Evolutionary conservation across 2,329 filamentous ascomycete genomes (phyloP), one percentile per base, ranked within the genome.

Genomic region (Aspergillus pseudotamarii): DNA sequence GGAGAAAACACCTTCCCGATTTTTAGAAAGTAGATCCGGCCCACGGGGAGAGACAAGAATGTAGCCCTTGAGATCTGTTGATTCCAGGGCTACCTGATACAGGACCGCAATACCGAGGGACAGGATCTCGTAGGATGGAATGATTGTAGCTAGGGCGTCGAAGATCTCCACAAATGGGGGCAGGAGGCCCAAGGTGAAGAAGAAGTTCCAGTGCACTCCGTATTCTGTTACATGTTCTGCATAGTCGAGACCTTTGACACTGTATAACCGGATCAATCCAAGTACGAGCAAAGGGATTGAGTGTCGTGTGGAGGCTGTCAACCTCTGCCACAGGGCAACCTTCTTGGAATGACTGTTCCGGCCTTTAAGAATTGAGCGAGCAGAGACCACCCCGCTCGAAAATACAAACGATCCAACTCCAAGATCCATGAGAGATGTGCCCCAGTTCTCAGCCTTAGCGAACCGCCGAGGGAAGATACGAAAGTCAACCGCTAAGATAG

Each of bases 181-280:
- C 28, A 99, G 81, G 55, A 97, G 86, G 6, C 89, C 94, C 11
- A 99, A 84, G 0, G 95, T 99, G 80, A 98, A 98, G 84, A 99
- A 99, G 79, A 99, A 99, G 78, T 99, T 99, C 95, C 95, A 99
- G 78, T 99, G 95, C 11, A 99, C 92, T 50, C 95, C 95, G 74
- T 99, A 99, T 76, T 99, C 95, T 16, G 92, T 93, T 63, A 97
- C 93, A 81, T 99, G 95, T 77, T 99, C 95, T 3, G 94, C 94
- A 75, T 99, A 99, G 75, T 98, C 93, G 34, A 97, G 82, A 8
- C 92, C 92, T 80, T 99, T 99, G 74, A 98, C 94, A 70, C 89
- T 96, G 68, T 93, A 88, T 28, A 98, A 84, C 28, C 95, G 88
- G 60, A 96, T 83, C 28, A 95, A 75, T 16, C 95, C 95, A 5